Base-by-base conservation (phyloP, 164 flowering plant genomes). In the Umbilicus rupestris region DNA sequence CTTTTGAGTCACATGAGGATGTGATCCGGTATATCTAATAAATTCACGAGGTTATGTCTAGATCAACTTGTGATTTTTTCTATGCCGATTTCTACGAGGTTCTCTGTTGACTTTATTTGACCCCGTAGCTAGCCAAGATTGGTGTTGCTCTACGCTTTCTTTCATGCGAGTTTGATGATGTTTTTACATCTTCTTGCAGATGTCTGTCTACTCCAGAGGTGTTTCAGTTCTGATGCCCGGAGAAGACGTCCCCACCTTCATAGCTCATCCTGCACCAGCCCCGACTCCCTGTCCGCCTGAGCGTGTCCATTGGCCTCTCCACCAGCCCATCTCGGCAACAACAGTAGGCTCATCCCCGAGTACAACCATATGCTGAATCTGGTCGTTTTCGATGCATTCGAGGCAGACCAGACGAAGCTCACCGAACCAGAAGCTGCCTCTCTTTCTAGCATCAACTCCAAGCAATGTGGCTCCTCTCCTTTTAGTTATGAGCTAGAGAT, bases 181-280 rank as follows among this genome's bases (percentile, higher is more conserved):
- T 26, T 50, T 47, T 50, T 22, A 11, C 41, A 19, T 64, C 8
- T 41, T 65, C 39, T 15, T 44, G 73, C 89, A 92, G 98, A 79
- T 88, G 84, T 76, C 86, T 3, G 71, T 80, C 16, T 85, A 87
- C 69, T 78, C 88, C 1, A 79, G 70, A 68, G 95, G 87, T 39
- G 95, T 89, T 5, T 88, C 98, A 0, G 97, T 90, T 22, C 63
- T 93, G 78, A 93, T 93, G 98, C 97, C 98, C 9, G 98, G 98
- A 49, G 87, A 93, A 59, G 72, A 75, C 7, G 71, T 84, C 47
- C 97, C 98, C 0, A 85, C 97, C 10, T 93, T 78, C 81, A 87
- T 93, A 29, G 98, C 94, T 0, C 87, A 87, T 39, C 96, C 95
- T 0, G 95, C 85, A 11, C 96, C 95, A 1, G 94, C 76, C 30